Percentiles rank a stretch among this genome's conserved stretches.
These are phyloP conservation scores for Marasmius tenuissimus DNA, from an alignment of 1,284 basidiomycete genomes.

Conservation along the genomic window DNA sequence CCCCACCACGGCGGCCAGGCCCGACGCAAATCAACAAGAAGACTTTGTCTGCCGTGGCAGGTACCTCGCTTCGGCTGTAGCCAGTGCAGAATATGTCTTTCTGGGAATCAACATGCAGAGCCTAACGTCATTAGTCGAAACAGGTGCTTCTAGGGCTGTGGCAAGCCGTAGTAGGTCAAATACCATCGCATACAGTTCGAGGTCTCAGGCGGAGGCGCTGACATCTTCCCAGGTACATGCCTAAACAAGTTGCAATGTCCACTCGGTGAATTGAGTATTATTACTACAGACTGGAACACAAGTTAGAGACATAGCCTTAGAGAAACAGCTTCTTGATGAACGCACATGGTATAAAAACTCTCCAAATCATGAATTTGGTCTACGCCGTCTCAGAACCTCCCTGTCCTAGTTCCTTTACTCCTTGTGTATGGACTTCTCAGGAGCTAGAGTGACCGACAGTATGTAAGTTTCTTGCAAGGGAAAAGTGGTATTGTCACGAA, in stretches of 20 bases:
- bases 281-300: background rate
- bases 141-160: no score
- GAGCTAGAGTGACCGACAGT: background rate
- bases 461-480: background rate
- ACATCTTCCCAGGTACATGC: no score
- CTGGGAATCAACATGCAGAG: no score
- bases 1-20: no score
- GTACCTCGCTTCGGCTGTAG: no score
- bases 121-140: no score
- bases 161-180: no score
- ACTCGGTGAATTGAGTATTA: background rate
- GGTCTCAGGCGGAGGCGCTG: background rate
- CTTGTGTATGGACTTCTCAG: background rate
- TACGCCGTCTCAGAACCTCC: background rate
- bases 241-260: background rate
- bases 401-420: background rate
- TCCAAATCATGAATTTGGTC: background rate
- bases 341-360: background rate
- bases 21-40: no score
- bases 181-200: background rate
- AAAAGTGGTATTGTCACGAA: conserved; percentile 36
- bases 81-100: no score
- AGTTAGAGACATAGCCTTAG: background rate
- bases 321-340: background rate
- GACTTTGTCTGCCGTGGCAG: no score